These are phyloP conservation scores for Astrothelium subdiscretum DNA, from an alignment of 495 filamentous ascomycete genomes.

Conservation along the genomic window DNA sequence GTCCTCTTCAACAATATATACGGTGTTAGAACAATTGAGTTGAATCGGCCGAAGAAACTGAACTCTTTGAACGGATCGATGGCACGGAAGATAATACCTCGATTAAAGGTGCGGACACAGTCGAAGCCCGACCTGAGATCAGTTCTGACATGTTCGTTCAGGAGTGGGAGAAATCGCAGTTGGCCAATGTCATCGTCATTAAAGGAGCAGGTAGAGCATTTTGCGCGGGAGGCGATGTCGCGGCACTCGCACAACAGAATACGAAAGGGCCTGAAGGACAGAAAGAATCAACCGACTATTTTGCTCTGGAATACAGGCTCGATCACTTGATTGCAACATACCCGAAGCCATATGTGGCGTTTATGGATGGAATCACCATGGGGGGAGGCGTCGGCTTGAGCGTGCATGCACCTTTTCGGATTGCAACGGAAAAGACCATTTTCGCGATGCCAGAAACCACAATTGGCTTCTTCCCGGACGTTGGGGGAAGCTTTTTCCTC, in stretches of 20 bases:
- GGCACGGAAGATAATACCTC: constrained; percentile 79
- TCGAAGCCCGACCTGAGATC: constrained; percentile 8
- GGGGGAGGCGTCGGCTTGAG: constrained; percentile 90
- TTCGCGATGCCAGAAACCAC: constrained; percentile 98
- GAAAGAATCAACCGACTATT: constrained; percentile 65
- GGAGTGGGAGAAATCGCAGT: constrained; percentile 88
- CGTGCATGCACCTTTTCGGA: constrained; percentile 88
- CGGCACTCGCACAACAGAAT: constrained; percentile 61
- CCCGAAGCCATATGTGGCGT: constrained; percentile 80
- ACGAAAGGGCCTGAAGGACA: constrained; percentile 53
- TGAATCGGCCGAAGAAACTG: constrained; percentile 82
- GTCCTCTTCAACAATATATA: constrained; percentile 81
- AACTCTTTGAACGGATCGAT: constrained; percentile 91
- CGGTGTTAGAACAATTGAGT: constrained; percentile 82
- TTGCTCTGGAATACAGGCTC: constrained; percentile 82
- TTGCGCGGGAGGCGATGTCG: constrained; percentile 89
- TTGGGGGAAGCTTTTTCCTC: constrained; percentile 90
- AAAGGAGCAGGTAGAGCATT: constrained; percentile 80
- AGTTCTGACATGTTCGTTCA: constrained; percentile 19
- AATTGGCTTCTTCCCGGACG: constrained; percentile 97
- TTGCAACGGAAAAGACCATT: constrained; percentile 87
- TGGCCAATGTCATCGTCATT: constrained; percentile 86
- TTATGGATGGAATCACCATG: constrained; percentile 98
- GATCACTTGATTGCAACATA: constrained; percentile 95
- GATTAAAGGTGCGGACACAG: constrained; percentile 46